Evolutionary conservation across 257 asterid species (phyloP), one percentile per base, ranked within the genome.

Genomic region (Capsicum baccatum): DNA sequence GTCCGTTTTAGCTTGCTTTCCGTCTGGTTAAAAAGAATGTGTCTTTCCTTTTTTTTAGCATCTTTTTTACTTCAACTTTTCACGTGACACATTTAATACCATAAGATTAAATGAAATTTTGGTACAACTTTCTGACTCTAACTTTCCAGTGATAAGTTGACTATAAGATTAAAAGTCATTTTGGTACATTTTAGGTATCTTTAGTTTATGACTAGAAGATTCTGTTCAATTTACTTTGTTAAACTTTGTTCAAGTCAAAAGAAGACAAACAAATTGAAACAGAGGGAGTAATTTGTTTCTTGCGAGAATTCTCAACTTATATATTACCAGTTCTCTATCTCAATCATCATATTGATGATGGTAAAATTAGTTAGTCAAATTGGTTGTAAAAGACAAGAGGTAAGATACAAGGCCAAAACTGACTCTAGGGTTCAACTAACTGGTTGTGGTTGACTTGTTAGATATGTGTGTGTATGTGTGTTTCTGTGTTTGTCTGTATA

Each of bases 381-480:
- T 74, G 6, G 80, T 73, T 73, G 59, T 73, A n/a, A 48, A 47
- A 47, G 80, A 47, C 10, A 35, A 67, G 57, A 50, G 80, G 60
- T 21, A 74, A 48, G 60, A 21, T 50, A 74, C 21, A 6, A 50
- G 0, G 21, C 4, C 17, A 4, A 74, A 19, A 19, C 44, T 21
- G 19, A 74, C 62, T 50, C 80, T 74, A 42, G 0, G 5, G 9
- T 47, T 74, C 2, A 50, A 21, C 58, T 74, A 74, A 21, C 57
- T 74, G 15, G 39, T 48, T 73, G 80, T 73, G 80, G 59, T 19
- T 73, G 80, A 48, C 37, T 73, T 48, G n/a, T n/a, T 48, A 73
- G 19, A 73, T 73, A 48, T 73, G 80, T 37, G 8, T 67, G 33
- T 69, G 12, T 17, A 47, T 42, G 16, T 6, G 6, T 14, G 8